phyloP scores from a whole-genome alignment of 2,329 filamentous ascomycete genomes.

The Venturia aucupariae region DNA sequence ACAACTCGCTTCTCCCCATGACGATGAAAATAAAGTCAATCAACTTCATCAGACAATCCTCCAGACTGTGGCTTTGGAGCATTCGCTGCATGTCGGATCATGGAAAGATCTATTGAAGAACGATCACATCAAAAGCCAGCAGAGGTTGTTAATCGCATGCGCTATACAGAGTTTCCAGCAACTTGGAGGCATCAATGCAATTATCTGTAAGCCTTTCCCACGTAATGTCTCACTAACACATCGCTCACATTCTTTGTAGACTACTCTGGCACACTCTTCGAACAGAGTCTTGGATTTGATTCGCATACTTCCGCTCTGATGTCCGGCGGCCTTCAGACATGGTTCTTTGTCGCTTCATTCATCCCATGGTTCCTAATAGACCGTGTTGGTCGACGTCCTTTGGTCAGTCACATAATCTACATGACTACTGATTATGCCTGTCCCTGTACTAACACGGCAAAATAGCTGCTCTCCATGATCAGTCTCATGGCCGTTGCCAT shows the following conservation, averaged over 20 bases:
- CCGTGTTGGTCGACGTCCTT: constrained; percentile 37
- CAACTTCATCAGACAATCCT: constrained; percentile 26
- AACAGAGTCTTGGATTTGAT: constrained; percentile 35
- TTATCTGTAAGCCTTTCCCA: constrained; percentile 27
- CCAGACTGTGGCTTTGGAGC: constrained; percentile 26
- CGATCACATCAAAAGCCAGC: constrained; percentile 26
- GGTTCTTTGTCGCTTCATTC: constrained; percentile 33
- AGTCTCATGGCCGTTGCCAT: constrained; percentile 33
- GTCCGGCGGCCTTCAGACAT: constrained; percentile 44
- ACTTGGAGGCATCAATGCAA: constrained; percentile 41
- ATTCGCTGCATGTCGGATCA: constrained; percentile 25
- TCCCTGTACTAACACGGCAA: not conserved
- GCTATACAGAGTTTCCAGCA: constrained; percentile 32
- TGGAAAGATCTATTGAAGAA: constrained; percentile 26
- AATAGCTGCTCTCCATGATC: not conserved
- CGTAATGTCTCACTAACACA: not conserved
- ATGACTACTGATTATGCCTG: constrained; percentile 15
- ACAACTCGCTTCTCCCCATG: constrained; percentile 20
- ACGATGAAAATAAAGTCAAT: constrained; percentile 20
- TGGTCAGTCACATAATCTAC: constrained; percentile 34
- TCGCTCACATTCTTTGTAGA: constrained; percentile 17
- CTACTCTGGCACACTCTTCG: constrained; percentile 40
- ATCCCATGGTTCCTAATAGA: constrained; percentile 42
- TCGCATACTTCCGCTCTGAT: constrained; percentile 40
- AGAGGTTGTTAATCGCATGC: constrained; percentile 26